Base-by-base conservation (phyloP, 768 basidiomycete species). In the Heimioporus sp. region DNA sequence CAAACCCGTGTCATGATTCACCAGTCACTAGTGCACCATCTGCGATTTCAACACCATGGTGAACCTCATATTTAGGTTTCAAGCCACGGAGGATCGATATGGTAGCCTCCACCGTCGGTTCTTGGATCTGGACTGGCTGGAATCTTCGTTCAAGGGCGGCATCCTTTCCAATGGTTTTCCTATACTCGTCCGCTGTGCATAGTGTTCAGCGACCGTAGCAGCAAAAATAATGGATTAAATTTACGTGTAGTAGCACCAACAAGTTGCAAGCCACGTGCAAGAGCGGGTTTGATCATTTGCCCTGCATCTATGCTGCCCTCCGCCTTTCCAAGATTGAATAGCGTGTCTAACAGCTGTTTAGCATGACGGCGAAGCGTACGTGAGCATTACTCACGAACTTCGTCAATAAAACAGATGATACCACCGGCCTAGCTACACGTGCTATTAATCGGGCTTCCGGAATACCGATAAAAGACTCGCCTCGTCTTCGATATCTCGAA, bases 221-320 rank as follows among this genome's bases (percentile, higher is more conserved):
- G 15, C 9, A 19, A 47, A 31, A 28, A 34, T 11, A 10, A 7
- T 2, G 10, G 24, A 9, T 32, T 32, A 43, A 34, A 75, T 85
- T 52, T 67, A 90, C 89, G 83, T 6, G 93, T 95, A 0, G 92
- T 96, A 0, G 93, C 93, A 17, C 93, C 92, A 6, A 96, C 90
- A 2, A 95, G 82, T 62, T 90, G 88, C 9, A 96, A 72, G 7
- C 93, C 93, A 34, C 92, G 76, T 7, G 92, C 93, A 2, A 95
- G 76, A 0, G 92, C 89, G 30, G 92, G 92, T 62, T 93, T 95
- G 60, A 94, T 93, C 90, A 94, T 93, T 60, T 91, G 86, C 0
- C 92, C 92, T 2, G 90, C 93, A 59, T 95, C 92, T 53, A 96
- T 86, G 56, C 90, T 90, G 20, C 93, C 93, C 71, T 95, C 93